Evolutionary conservation across 2,329 filamentous ascomycete genomes (phyloP), one percentile per base, ranked within the genome.

Genomic region (Sporothrix phasma): DNA sequence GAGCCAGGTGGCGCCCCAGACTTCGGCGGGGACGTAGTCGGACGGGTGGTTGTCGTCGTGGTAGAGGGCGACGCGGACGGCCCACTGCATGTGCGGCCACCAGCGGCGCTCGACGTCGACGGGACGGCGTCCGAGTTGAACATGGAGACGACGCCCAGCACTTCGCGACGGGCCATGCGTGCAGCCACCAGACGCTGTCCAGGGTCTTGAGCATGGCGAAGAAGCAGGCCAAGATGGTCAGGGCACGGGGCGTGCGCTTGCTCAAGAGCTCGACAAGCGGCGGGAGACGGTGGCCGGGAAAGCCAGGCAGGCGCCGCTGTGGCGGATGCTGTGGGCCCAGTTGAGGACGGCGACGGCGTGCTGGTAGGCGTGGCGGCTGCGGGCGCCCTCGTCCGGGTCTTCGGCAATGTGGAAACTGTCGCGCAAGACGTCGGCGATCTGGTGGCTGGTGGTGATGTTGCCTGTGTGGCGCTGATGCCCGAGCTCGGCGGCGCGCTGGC

Each of bases 131-230:
- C 80, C 1, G 79, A 77, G 69, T 84, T 81, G 70, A 86, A 85
- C 41, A 85, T 73, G 41, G 79, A 80, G 22, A 84, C 79, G 26
- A 88, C 79, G 22, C 86, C 85, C 71, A 84, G 81, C 17, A 90
- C 83, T 69, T 90, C 84, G 63, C 84, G 81, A 17, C 81, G 80
- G 7, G 86, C 82, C 69, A 88, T 86, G 45, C 87, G 22, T 84
- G 80, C 31, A 89, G 76, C 87, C 88, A 90, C 88, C 88, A 90
- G 17, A 85, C 76, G 17, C 78, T 73, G 66, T 87, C 82, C 67
- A 88, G 77, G 39, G 80, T 80, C 70, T 86, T 86, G 54, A 89
- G 76, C 43, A 88, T 75, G 31, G 84, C 85, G 69, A 88, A 88
- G 72, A 87, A 88, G 71, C 83, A 85, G 6, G 85, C 85, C 1